These are phyloP conservation scores for Pyrenochaeta sp. DNA, from an alignment of 2,329 filamentous ascomycete genomes.

Conservation along the genomic window DNA sequence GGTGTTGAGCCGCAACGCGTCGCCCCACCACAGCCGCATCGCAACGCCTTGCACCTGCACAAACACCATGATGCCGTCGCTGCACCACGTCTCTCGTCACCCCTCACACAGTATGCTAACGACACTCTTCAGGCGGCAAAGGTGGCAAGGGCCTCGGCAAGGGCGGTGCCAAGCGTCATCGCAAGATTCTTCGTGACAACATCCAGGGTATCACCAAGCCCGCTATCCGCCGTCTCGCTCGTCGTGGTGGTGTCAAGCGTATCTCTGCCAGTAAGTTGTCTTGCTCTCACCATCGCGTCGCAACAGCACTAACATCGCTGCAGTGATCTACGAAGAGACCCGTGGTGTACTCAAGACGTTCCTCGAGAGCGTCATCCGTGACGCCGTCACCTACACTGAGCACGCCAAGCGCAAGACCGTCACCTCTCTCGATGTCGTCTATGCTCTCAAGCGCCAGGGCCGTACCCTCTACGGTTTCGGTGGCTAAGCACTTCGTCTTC, in stretches of 20 bases:
- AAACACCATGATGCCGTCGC: constrained; percentile 22
- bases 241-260: constrained; percentile 64
- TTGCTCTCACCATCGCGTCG: neutral
- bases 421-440: constrained; percentile 72
- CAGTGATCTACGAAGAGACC: constrained; percentile 82
- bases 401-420: constrained; percentile 85
- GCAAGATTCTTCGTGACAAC: constrained; percentile 65
- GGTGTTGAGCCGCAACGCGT: constrained; percentile 43
- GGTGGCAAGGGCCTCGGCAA: constrained; percentile 65
- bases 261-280: constrained; percentile 58
- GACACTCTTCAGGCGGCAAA: constrained; percentile 57
- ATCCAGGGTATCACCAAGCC: constrained; percentile 65
- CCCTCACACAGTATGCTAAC: constrained; percentile 41
- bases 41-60: constrained; percentile 17
- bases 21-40: constrained; percentile 19
- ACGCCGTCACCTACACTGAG: constrained; percentile 80
- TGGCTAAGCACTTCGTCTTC: constrained; percentile 67
- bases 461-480: constrained; percentile 86
- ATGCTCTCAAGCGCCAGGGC: constrained; percentile 71
- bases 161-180: constrained; percentile 63
- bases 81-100: constrained; percentile 8
- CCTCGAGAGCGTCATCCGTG: constrained; percentile 79
- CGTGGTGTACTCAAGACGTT: constrained; percentile 81
- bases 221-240: constrained; percentile 63
- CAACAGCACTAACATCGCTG: constrained; percentile 32